phyloP scores from a whole-genome alignment of 305 asterid species.

The Fraxinus angustifolia region DNA sequence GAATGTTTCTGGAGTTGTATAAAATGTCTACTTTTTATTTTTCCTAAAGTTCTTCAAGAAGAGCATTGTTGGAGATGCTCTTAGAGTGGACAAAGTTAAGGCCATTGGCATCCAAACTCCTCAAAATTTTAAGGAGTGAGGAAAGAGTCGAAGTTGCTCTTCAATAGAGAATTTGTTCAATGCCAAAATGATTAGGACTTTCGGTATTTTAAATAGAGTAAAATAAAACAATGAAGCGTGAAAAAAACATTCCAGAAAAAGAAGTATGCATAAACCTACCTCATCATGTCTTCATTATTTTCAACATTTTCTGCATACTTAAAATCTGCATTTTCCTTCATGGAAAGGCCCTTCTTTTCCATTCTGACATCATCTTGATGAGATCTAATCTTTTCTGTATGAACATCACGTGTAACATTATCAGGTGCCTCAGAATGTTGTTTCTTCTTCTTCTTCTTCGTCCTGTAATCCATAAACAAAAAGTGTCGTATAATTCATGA shows the following conservation, averaged over 20 bases:
- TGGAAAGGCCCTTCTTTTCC: slow-evolving; percentile 29
- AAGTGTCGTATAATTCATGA: slow-evolving; percentile 1
- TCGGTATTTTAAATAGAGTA: neutral
- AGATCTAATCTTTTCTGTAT: slow-evolving; percentile 28
- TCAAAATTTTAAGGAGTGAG: neutral
- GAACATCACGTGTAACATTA: slow-evolving; percentile 28
- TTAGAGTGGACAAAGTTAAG: neutral
- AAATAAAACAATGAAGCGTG: neutral
- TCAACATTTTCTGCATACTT: slow-evolving; percentile 27
- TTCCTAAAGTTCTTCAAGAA: neutral
- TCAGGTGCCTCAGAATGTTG: slow-evolving; percentile 37
- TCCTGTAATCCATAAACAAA: slow-evolving; percentile 36
- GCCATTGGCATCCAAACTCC: neutral
- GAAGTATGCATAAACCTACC: slow-evolving; percentile 36
- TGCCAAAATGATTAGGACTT: neutral
- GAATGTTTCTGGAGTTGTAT: neutral
- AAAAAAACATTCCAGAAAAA: slow-evolving; percentile 1
- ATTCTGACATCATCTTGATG: slow-evolving; percentile 26
- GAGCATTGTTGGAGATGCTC: neutral
- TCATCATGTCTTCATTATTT: slow-evolving; percentile 26
- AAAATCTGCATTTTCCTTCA: slow-evolving; percentile 29
- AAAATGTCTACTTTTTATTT: neutral
- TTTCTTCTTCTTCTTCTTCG: slow-evolving; percentile 60
- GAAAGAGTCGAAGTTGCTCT: neutral
- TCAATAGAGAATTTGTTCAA: neutral